A percentile compares a stretch with the other conserved stretches of the same genome.
Conservation (phyloP, 306 rosid species). For the Cucurbita argyrosperma region DNA sequence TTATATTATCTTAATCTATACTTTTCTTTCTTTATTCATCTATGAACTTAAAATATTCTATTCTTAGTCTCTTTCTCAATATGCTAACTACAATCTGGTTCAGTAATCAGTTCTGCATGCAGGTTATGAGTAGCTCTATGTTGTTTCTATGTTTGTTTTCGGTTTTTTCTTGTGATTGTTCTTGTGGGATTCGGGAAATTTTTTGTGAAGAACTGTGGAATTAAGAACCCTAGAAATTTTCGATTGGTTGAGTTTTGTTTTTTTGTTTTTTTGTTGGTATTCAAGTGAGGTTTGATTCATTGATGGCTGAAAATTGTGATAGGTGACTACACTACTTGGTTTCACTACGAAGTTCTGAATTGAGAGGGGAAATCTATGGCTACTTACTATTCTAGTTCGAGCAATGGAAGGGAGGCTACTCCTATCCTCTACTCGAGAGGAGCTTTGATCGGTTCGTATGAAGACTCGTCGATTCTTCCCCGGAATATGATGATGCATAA, state of each 20-base stretch:
- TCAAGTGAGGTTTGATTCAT: neutral
- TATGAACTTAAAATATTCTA: neutral
- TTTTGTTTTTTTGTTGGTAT: neutral
- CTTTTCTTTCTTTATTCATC: neutral
- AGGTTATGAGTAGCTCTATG: neutral
- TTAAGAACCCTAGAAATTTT: neutral
- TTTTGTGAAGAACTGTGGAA: neutral
- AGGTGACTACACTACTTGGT: conserved; percentile 2
- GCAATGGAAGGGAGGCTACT: conserved; percentile 31
- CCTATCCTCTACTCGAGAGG: conserved; percentile 44
- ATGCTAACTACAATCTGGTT: neutral
- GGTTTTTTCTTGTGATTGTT: neutral
- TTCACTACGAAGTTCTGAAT: conserved; percentile 6
- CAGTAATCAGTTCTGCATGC: conserved; percentile 1
- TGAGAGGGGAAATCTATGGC: conserved; percentile 34
- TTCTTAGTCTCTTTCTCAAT: neutral
- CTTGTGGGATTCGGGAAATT: neutral
- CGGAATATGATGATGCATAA: conserved; percentile 45
- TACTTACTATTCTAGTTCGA: conserved; percentile 32
- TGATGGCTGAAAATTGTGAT: neutral
- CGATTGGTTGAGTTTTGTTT: neutral
- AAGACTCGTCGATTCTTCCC: conserved; percentile 36
- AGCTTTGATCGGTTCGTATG: conserved; percentile 32
- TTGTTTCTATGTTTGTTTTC: neutral
- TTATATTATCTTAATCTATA: neutral